These are phyloP conservation scores for Ogataea hybrid DNA, from an alignment of 1,139 yeast species.

Conservation along the genomic window DNA sequence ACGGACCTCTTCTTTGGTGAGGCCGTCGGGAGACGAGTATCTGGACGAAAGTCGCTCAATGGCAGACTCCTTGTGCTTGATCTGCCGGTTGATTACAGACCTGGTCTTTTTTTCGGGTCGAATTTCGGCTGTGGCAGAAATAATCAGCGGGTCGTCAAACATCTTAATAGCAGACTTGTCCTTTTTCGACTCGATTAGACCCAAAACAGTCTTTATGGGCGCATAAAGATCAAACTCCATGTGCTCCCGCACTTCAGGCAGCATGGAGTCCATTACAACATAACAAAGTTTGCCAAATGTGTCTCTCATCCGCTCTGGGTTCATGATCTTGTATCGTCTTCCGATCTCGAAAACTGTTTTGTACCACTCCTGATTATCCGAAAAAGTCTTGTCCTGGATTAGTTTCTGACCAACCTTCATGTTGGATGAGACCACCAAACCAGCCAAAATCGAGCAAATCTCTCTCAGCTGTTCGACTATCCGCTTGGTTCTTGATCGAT, in stretches of 20 bases:
- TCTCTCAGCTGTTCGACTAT: slow-evolving; percentile 68
- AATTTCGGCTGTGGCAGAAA: slow-evolving; percentile 65
- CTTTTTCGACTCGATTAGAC: slow-evolving; percentile 39
- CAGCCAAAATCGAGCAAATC: slow-evolving; percentile 71
- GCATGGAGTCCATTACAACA: slow-evolving; percentile 76
- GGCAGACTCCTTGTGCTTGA: slow-evolving; percentile 59
- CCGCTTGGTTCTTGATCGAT: slow-evolving; percentile 61
- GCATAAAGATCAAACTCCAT: slow-evolving; percentile 71
- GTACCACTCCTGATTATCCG: slow-evolving; percentile 68
- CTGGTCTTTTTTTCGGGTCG: slow-evolving; percentile 55
- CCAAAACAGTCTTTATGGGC: slow-evolving; percentile 61
- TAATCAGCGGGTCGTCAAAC: slow-evolving; percentile 52
- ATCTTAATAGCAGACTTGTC: slow-evolving; percentile 40
- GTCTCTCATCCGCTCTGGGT: slow-evolving; percentile 73
- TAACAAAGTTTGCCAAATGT: slow-evolving; percentile 73
- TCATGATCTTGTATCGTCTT: slow-evolving; percentile 73
- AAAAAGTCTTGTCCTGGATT: slow-evolving; percentile 60
- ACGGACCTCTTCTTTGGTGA: slow-evolving; percentile 55
- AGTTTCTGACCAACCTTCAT: slow-evolving; percentile 62
- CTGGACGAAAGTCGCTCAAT: slow-evolving; percentile 53
- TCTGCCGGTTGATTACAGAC: slow-evolving; percentile 49
- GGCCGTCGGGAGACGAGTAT: slow-evolving; percentile 36
- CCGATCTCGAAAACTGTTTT: slow-evolving; percentile 69
- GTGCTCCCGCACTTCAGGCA: slow-evolving; percentile 62
- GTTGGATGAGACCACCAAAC: slow-evolving; percentile 69